These are phyloP conservation scores for Pleurostoma richardsiae DNA, from an alignment of 2,329 filamentous ascomycete genomes.

Conservation along the genomic window DNA sequence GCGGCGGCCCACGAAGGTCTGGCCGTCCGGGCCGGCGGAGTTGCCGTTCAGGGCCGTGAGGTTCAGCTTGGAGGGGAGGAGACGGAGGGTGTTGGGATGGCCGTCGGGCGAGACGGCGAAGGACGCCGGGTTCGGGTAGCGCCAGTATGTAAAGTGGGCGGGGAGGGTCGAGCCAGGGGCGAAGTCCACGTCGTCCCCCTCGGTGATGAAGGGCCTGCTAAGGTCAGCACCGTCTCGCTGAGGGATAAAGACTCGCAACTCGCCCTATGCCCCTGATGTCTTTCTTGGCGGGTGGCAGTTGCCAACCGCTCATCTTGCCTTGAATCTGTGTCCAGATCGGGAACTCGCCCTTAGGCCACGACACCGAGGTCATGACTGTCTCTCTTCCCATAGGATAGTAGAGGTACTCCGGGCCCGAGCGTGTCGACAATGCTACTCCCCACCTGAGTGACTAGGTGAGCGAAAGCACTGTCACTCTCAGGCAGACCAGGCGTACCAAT, in stretches of 20 bases:
- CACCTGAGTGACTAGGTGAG: slow-evolving; percentile 19
- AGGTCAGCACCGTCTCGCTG: slow-evolving; percentile 8
- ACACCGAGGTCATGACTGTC: slow-evolving; percentile 31
- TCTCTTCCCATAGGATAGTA: slow-evolving; percentile 39
- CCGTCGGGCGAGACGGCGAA: slow-evolving; percentile 39
- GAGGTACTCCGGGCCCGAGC: slow-evolving; percentile 28
- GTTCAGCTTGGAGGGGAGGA: slow-evolving; percentile 45
- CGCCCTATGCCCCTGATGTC: slow-evolving; percentile 12
- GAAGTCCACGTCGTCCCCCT: slow-evolving; percentile 21
- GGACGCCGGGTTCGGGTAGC: slow-evolving; percentile 39
- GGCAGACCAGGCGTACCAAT: slow-evolving; percentile 22
- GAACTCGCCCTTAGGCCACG: slow-evolving; percentile 26
- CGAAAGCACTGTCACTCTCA: not conserved
- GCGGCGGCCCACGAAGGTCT: slow-evolving; percentile 52
- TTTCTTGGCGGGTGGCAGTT: slow-evolving; percentile 9
- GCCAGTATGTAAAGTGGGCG: slow-evolving; percentile 51
- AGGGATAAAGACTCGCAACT: slow-evolving; percentile 8
- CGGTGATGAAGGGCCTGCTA: slow-evolving; percentile 17
- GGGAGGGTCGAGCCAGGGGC: slow-evolving; percentile 36
- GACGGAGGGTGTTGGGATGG: slow-evolving; percentile 35
- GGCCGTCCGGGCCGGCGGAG: slow-evolving; percentile 37
- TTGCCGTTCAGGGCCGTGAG: slow-evolving; percentile 48
- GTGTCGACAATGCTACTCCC: slow-evolving; percentile 32
- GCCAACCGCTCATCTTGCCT: slow-evolving; percentile 20
- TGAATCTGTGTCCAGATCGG: slow-evolving; percentile 27